A percentile compares a stretch with the other conserved stretches of the same genome.
Evolutionary conservation across 192 early-diverging fungal genomes (phyloP).

Genomic region (Mortierella alpina): DNA sequence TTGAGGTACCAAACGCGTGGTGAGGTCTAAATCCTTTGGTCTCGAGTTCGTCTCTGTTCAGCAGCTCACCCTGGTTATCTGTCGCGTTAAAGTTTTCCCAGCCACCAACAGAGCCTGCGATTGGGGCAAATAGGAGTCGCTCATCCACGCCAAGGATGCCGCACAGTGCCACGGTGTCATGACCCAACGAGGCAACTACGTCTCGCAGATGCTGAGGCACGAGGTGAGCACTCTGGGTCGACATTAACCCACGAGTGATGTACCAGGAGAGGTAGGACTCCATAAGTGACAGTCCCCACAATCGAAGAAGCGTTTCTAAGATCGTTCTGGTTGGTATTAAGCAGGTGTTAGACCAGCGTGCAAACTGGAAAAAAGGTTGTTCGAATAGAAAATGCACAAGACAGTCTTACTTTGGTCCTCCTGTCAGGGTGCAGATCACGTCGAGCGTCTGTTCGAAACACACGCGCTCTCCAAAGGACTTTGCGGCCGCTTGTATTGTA

Average conservation of each 20-base stretch:
- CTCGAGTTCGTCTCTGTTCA: constrained; percentile 17
- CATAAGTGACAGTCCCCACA: constrained; percentile 62
- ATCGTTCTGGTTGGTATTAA: constrained; percentile 11
- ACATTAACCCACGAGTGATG: constrained; percentile 57
- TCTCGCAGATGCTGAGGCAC: constrained; percentile 53
- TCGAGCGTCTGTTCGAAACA: constrained; percentile 66
- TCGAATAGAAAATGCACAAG: background rate
- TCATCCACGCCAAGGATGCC: constrained; percentile 68
- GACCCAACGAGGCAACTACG: constrained; percentile 61
- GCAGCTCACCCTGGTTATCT: constrained; percentile 70
- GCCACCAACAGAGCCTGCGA: constrained; percentile 61
- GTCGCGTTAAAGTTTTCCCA: constrained; percentile 71
- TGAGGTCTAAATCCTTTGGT: constrained; percentile 20
- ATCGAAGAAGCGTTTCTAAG: constrained; percentile 54
- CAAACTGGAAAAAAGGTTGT: background rate
- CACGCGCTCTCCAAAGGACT: constrained; percentile 75
- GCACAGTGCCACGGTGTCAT: constrained; percentile 60
- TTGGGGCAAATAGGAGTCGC: constrained; percentile 70
- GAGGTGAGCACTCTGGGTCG: constrained; percentile 44
- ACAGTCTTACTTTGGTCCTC: constrained; percentile 34
- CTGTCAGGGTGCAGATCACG: constrained; percentile 42
- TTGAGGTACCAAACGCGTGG: constrained; percentile 15
- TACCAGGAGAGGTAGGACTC: constrained; percentile 65
- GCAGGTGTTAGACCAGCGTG: background rate
- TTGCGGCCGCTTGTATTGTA: constrained; percentile 71